Evolutionary conservation across 2,329 filamentous ascomycete species (phyloP), one percentile per base, ranked within the genome.

Genomic region (Myriangium duriaei): DNA sequence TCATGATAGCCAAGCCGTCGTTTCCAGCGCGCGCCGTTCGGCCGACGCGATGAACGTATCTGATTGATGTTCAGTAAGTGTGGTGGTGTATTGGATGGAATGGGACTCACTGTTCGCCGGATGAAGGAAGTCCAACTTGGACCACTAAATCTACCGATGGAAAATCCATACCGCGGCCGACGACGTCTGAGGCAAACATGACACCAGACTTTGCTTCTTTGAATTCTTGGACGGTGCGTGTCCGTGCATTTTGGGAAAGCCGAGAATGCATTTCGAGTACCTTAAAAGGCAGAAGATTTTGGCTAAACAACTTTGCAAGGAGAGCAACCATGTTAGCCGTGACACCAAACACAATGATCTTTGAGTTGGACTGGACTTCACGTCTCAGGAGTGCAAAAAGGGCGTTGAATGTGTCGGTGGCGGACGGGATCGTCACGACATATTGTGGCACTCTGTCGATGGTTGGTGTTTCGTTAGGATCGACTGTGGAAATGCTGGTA

Each of bases 111-210:
- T 71, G 67, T 38, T 72, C 69, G 11, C 58, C 59, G 33, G 60
- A 64, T 2, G 62, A 62, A 0, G 69, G 69, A 4, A 72, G 51
- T 21, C 68, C 29, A 81, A 93, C 57, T 81, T 92, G 41, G 80
- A 81, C 12, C 76, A 82, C 32, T 74, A 95, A 76, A 56, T 95
- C 87, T 56, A 96, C 96, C 62, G 95, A 95, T 53, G 96, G 76
- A 30, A 98, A 96, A 60, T 98, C 91, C 52, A 96, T 92, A 39
- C 88, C 88, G 49, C 88, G 76, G n/a, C 86, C 87, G 12, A 96
- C 81, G 13, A 91, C 87, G 52, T 93, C 69, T 48, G 64, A 67
- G 14, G 69, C 68, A 39, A 72, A 66, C 45, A 72, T 53, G 37
- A 72, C 63, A 16, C 68, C 69, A 11, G 59, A 56, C 1, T 57